These are phyloP conservation scores for Komagataella pseudopastoris DNA, from an alignment of 805 yeast genomes.

Conservation along the genomic window DNA sequence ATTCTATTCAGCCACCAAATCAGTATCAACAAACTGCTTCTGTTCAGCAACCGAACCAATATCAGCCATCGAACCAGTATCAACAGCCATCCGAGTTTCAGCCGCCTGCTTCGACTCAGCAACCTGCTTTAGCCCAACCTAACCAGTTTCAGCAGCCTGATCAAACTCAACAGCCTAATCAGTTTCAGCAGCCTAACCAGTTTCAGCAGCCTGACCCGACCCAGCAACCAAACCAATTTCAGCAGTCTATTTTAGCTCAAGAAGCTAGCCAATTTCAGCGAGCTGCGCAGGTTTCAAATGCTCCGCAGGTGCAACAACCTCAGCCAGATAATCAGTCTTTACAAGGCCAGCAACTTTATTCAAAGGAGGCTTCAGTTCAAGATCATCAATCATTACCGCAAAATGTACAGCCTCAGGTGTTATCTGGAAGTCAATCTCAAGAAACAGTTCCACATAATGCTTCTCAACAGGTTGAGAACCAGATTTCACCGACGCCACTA, in stretches of 20 bases:
- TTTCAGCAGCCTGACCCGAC: background rate
- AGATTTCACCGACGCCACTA: background rate
- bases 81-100: constrained; percentile 1
- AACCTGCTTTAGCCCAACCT: constrained; percentile 1
- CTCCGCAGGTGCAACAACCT: background rate
- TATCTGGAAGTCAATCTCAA: background rate
- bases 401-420: background rate
- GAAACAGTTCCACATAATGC: background rate
- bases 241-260: background rate
- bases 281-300: background rate
- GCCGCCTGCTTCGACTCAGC: background rate
- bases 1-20: constrained; percentile 1
- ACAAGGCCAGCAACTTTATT: background rate
- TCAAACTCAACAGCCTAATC: background rate
- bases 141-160: constrained; percentile 4
- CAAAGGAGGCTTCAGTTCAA: background rate
- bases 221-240: constrained; percentile 1
- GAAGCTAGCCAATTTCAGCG: background rate
- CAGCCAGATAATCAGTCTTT: background rate
- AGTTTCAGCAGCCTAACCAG: background rate
- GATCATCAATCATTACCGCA: background rate
- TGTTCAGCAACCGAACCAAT: background rate
- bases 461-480: background rate
- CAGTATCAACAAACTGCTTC: constrained; percentile 1
- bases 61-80: background rate